A percentile compares a stretch with the other conserved stretches of the same genome.
These are phyloP conservation scores for Lecanoromycetidae sp. DNA, from an alignment of 2,329 filamentous ascomycete species.

Conservation along the genomic window DNA sequence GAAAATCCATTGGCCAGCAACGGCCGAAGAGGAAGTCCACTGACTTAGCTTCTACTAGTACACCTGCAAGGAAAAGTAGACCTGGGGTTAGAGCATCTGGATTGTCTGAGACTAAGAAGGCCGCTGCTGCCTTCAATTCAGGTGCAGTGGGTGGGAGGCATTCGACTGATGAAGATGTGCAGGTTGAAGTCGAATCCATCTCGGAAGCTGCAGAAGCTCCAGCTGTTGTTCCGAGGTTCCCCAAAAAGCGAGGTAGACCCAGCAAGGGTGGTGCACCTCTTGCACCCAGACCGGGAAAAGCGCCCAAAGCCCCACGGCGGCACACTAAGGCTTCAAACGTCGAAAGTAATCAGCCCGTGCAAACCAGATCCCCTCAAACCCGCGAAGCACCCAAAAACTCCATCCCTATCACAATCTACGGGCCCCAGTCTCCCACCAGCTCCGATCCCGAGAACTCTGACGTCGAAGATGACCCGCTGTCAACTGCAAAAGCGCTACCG, in stretches of 20 bases:
- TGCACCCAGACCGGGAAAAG: background rate
- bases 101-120: background rate
- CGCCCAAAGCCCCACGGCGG: background rate
- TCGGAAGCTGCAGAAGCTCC: too few relatives aligned
- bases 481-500: background rate
- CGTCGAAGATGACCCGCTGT: background rate
- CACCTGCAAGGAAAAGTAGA: background rate
- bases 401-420: conserved; percentile 15
- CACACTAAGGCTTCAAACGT: background rate
- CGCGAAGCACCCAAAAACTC: conserved; percentile 7
- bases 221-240: too few relatives aligned
- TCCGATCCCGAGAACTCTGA: background rate
- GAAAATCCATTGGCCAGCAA: conserved; percentile 16
- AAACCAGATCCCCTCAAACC: background rate
- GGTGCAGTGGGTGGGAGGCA: background rate
- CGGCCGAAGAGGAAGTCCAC: background rate
- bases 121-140: background rate
- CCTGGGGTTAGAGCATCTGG: background rate
- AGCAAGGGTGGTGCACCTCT: background rate
- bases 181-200: background rate
- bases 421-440: conserved; percentile 1
- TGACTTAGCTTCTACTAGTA: background rate
- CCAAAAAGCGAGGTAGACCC: background rate
- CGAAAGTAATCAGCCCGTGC: background rate
- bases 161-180: background rate